Evolutionary conservation across 1,139 yeast species (phyloP).

Genomic region (Pichia kudriavzevii): DNA sequence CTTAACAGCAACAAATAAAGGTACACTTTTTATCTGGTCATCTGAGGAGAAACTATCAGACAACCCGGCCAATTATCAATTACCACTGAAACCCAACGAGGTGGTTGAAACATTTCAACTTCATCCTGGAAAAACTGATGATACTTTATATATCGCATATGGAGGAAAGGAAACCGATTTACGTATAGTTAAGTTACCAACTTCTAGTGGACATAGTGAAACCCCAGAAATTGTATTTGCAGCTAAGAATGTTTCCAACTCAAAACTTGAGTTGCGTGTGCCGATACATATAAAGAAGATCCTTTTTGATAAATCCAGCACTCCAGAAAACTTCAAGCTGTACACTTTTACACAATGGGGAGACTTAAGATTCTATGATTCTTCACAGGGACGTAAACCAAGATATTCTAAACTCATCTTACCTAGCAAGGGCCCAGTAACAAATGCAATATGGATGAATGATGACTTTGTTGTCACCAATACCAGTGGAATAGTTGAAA

Average conservation of each 20-base stretch:
- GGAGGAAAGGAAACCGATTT: conserved; percentile 74
- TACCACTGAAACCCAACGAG: conserved; percentile 28
- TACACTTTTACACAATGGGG: conserved; percentile 67
- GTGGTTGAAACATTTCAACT: conserved; percentile 42
- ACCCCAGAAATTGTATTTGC: conserved; percentile 35
- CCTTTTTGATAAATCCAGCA: conserved; percentile 31
- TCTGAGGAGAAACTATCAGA: conserved; percentile 17
- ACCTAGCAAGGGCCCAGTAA: conserved; percentile 29
- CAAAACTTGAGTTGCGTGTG: conserved; percentile 54
- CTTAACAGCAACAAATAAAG: conserved; percentile 39
- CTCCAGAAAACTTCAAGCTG: conserved; percentile 34
- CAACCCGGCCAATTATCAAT: conserved; percentile 29
- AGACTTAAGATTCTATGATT: conserved; percentile 55
- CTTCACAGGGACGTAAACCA: conserved; percentile 56
- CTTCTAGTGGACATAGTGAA: conserved; percentile 14
- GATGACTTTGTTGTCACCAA: conserved; percentile 48
- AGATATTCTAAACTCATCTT: conserved; percentile 40
- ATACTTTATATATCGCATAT: conserved; percentile 46
- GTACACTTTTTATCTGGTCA: conserved; percentile 38
- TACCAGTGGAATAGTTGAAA: conserved; percentile 47
- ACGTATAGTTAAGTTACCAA: conserved; percentile 37
- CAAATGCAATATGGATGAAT: conserved; percentile 7
- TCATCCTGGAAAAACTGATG: conserved; percentile 34
- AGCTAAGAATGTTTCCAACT: conserved; percentile 62
- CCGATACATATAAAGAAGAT: conserved; percentile 59